Conservation (phyloP, 2,329 filamentous ascomycete species). For the Thermomyces lanuginosus region DNA sequence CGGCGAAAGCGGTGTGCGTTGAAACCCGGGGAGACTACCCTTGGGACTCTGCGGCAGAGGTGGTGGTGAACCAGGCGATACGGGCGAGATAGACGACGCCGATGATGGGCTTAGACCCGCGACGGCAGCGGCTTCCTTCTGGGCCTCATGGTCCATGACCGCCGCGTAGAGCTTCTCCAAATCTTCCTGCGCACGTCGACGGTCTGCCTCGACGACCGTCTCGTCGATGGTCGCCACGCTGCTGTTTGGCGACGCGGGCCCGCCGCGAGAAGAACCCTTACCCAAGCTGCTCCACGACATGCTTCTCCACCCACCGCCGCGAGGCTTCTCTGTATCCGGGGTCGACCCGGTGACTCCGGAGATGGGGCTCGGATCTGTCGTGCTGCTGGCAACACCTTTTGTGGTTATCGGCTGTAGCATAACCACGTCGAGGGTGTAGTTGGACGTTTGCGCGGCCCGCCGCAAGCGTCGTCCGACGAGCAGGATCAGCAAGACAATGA, state of each 20-base stretch:
- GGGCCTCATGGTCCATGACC: conserved; percentile 72
- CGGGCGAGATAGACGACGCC: conserved; percentile 15
- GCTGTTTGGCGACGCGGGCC: conserved; percentile 31
- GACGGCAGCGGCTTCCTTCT: conserved; percentile 20
- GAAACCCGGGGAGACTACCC: conserved; percentile 1
- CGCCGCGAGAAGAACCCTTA: conserved; percentile 14
- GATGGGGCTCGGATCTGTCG: conserved; percentile 19
- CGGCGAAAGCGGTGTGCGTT: conserved; percentile 5
- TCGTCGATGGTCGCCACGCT: conserved; percentile 61
- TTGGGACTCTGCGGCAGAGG: conserved; percentile 2
- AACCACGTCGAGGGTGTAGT: conserved; percentile 38
- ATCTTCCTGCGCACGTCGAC: conserved; percentile 58
- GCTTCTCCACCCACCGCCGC: conserved; percentile 20
- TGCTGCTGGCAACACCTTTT: conserved; percentile 13
- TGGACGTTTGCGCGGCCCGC: conserved; percentile 36
- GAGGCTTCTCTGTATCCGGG: conserved; percentile 22
- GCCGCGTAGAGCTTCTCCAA: conserved; percentile 83
- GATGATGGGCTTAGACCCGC: conserved; percentile 13
- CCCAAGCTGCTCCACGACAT: conserved; percentile 24
- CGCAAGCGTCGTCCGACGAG: conserved; percentile 42
- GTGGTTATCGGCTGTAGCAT: conserved; percentile 35
- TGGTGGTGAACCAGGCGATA: conserved; percentile 2
- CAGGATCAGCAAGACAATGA: conserved; percentile 53
- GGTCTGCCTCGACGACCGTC: conserved; percentile 56
- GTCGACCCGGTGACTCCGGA: conserved; percentile 14